phyloP scores from a whole-genome alignment of 768 basidiomycete species.

The Tremella yokohamensis region DNA sequence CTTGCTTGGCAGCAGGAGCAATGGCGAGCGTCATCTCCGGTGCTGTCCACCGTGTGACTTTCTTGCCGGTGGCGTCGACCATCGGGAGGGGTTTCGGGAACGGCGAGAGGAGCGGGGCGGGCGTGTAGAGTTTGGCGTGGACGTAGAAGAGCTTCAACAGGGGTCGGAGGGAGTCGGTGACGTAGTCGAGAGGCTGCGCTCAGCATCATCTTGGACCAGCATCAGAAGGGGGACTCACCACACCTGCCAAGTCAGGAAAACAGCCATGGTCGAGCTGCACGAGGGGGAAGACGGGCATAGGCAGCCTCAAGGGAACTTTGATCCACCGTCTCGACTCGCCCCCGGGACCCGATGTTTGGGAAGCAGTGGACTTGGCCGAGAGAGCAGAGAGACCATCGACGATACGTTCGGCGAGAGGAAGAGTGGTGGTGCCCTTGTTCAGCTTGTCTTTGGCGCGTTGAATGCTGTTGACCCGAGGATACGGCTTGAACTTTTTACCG shows the following conservation, averaged over 20 bases:
- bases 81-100: background rate
- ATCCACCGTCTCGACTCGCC: background rate
- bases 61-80: background rate
- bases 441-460: constrained; percentile 1
- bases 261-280: background rate
- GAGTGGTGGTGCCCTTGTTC: background rate
- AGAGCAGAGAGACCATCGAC: too few species aligned
- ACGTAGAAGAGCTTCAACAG: background rate
- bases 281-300: constrained; percentile 1
- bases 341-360: too few species aligned
- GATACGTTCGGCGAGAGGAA: background rate
- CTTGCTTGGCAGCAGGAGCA: background rate
- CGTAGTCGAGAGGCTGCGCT: background rate
- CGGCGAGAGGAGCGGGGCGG: background rate
- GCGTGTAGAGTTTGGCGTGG: background rate
- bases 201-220: background rate
- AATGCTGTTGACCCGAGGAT: background rate
- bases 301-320: background rate
- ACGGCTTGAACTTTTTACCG: background rate
- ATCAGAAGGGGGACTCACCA: background rate
- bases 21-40: background rate
- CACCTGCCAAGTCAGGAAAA: background rate
- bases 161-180: background rate
- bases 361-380: too few species aligned
- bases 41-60: background rate